Base-by-base conservation (phyloP, 2,329 filamentous ascomycete genomes). In the Fusarium nygamai region DNA sequence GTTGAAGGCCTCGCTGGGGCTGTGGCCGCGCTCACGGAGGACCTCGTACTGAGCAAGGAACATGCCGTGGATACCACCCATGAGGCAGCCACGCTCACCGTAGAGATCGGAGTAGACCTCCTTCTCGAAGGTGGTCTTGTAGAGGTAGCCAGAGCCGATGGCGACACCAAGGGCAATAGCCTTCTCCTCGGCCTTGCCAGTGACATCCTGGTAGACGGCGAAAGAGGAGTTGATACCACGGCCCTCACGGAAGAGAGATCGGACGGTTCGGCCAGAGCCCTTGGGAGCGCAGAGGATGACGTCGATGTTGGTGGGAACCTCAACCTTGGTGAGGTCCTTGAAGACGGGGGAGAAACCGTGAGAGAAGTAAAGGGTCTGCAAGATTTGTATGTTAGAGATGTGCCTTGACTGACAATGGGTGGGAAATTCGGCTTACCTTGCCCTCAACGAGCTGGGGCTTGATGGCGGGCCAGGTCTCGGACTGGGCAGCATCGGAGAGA, bases 41-140 rank as follows among this genome's bases (percentile, higher is more conserved):
- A 99, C 96, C 91, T 99, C 96, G 91, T 99, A 99, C 90, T 99
- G 96, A 73, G 96, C 96, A 79, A 99, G 94, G 94, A 99, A 99
- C 96, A 99, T 99, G 85, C 96, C 96, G 91, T 99, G 96, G 87
- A 99, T 99, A 86, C 96, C 96, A 81, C 96, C 96, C 96, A 99
- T 99, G 82, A 99, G 90, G 92, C 96, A 99, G 84, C 96, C 96
- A 88, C 96, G 95, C 93, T 99, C 96, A 86, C 96, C 96, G 90
- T 99, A 99, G 79, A 99, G 92, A 88, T 98, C 96, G 74, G 95
- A 98, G 93, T 97, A 98, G 84, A 99, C 96, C 90, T 99, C 96
- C 93, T 99, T 99, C 92, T 99, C 93, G 83, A 99, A 99, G 84
- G 96, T 99, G 84, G 96, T 99, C 93, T 98, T 94, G 92, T 99